These are phyloP conservation scores for Trypanosomatidae sp. DNA, from an alignment of 208 protist genomes.

Conservation along the genomic window DNA sequence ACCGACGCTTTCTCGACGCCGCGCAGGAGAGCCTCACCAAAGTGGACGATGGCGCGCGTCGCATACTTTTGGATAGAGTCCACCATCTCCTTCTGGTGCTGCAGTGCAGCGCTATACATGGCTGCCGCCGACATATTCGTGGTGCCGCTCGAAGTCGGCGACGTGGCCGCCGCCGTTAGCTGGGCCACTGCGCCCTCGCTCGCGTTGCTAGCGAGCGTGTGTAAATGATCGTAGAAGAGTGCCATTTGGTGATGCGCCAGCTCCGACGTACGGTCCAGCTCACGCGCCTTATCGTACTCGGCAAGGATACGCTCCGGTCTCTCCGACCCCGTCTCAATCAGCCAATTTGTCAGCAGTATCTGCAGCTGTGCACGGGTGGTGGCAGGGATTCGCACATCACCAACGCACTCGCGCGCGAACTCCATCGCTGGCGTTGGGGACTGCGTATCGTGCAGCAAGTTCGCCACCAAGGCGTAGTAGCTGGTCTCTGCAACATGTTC, in stretches of 20 bases:
- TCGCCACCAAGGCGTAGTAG: constrained; percentile 83
- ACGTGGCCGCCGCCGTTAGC: constrained; percentile 8
- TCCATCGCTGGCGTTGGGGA: constrained; percentile 76
- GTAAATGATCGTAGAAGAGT: constrained; percentile 93
- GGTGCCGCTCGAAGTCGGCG: neutral
- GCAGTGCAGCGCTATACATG: constrained; percentile 19
- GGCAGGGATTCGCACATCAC: constrained; percentile 26
- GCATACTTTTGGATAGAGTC: constrained; percentile 27
- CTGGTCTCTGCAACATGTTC: constrained; percentile 24
- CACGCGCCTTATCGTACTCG: constrained; percentile 70
- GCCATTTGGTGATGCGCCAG: constrained; percentile 91
- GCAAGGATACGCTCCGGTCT: constrained; percentile 79
- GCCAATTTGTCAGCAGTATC: constrained; percentile 81
- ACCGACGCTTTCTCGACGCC: constrained; percentile 89
- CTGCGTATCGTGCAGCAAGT: constrained; percentile 87
- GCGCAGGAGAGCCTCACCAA: constrained; percentile 76
- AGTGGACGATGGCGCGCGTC: constrained; percentile 57
- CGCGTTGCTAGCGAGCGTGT: constrained; percentile 29
- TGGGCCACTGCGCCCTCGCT: constrained; percentile 20
- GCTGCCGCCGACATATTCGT: constrained; percentile 7
- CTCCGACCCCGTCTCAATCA: constrained; percentile 67
- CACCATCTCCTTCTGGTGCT: constrained; percentile 36
- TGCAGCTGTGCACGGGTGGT: constrained; percentile 63
- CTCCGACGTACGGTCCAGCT: constrained; percentile 72
- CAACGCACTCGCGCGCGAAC: constrained; percentile 58